A percentile compares a stretch with the other conserved stretches of the same genome.
Evolutionary conservation across 169 alveolate genomes (phyloP).

Genomic region (Plasmodium fragile): DNA sequence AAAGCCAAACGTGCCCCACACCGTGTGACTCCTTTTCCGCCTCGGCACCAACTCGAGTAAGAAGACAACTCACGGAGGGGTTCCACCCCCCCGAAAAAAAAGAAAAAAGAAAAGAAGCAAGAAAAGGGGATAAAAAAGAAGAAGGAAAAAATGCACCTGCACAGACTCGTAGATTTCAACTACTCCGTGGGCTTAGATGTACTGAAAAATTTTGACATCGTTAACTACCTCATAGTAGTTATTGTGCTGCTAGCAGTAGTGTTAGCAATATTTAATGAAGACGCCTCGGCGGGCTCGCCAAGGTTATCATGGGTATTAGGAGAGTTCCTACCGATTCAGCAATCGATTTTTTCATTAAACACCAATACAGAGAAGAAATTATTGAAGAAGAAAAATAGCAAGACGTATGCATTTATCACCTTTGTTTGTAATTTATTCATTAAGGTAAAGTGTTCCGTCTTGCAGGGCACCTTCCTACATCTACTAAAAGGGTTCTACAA

Average conservation of each 20-base stretch:
- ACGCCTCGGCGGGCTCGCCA: conserved; percentile 73
- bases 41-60: background rate
- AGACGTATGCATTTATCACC: conserved; percentile 19
- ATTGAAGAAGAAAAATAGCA: conserved; percentile 43
- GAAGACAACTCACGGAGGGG: background rate
- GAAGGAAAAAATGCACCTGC: conserved; percentile 13
- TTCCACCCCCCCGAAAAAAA: background rate
- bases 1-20: background rate
- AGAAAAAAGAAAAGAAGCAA: background rate
- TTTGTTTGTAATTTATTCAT: conserved; percentile 12
- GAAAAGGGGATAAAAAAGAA: background rate
- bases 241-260: conserved; percentile 57
- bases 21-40: background rate
- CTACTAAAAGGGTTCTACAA: conserved; percentile 11
- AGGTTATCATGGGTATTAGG: conserved; percentile 76
- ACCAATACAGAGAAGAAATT: conserved; percentile 34
- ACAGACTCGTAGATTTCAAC: conserved; percentile 17
- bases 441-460: conserved; percentile 20
- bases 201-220: conserved; percentile 31
- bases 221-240: conserved; percentile 58
- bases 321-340: conserved; percentile 75
- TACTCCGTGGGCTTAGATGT: conserved; percentile 31
- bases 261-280: conserved; percentile 71
- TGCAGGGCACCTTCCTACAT: conserved; percentile 11
- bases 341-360: conserved; percentile 48